Conservation (phyloP, 345 rosid species). For the thale cress (Arabidopsis thaliana) region DNA sequence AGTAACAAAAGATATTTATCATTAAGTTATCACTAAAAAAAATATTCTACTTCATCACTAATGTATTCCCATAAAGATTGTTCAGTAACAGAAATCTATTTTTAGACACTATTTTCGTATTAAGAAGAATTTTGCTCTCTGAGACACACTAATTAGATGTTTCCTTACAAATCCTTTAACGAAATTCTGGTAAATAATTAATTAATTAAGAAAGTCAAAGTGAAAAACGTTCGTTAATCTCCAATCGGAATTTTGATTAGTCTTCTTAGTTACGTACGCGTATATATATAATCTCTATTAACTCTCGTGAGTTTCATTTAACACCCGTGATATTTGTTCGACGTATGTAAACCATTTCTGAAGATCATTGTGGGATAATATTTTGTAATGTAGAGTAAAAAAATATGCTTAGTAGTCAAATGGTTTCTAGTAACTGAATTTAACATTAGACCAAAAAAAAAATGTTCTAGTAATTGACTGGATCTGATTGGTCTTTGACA, state of each 20-base stretch:
- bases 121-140: too few species aligned
- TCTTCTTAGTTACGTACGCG: background rate
- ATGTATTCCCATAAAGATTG: too few species aligned
- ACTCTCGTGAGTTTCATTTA: slow-evolving; percentile 24
- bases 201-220: background rate
- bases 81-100: too few species aligned
- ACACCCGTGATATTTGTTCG: slow-evolving; percentile 21
- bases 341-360: slow-evolving; percentile 1
- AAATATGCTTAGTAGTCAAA: background rate
- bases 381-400: background rate
- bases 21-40: background rate
- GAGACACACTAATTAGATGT: background rate
- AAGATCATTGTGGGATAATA: background rate
- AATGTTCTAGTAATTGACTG: background rate
- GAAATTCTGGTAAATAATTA: background rate
- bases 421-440: background rate
- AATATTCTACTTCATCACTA: too few species aligned
- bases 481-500: background rate
- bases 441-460: too few species aligned
- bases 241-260: background rate
- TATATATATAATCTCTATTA: background rate
- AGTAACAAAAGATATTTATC: background rate
- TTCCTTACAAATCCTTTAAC: background rate
- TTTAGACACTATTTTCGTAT: too few species aligned
- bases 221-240: background rate